Evolutionary conservation across 345 rosid species (phyloP).

Genomic region (Brassica incana): DNA sequence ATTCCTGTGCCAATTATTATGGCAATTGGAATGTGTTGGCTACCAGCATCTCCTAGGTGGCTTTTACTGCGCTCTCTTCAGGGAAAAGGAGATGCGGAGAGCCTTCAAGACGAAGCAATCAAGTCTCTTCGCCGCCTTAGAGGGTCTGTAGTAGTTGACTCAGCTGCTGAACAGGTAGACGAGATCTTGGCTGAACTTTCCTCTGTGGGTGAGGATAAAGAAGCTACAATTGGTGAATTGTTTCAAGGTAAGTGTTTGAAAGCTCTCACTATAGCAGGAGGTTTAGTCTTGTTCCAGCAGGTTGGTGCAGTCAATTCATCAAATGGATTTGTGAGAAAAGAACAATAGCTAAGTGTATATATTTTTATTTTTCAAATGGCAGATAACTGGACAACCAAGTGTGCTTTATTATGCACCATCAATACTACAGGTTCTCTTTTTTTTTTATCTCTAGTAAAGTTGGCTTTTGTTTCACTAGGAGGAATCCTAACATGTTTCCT

Average conservation of each 20-base stretch:
- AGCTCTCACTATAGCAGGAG: conserved; percentile 84
- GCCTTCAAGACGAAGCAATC: neutral
- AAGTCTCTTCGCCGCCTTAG: conserved; percentile 65
- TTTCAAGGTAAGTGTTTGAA: conserved; percentile 86
- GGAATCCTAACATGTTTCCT: conserved; percentile 15
- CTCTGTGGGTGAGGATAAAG: conserved; percentile 65
- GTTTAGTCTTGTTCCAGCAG: conserved; percentile 96
- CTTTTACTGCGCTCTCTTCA: conserved; percentile 74
- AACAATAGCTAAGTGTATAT: neutral
- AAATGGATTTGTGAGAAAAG: neutral
- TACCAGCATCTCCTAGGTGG: conserved; percentile 99
- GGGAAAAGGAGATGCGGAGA: conserved; percentile 65
- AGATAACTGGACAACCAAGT: conserved; percentile 99
- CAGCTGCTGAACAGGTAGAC: conserved; percentile 66
- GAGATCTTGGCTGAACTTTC: conserved; percentile 76
- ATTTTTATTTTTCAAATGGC: conserved; percentile 20
- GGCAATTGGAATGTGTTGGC: conserved; percentile 98
- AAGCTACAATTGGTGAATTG: conserved; percentile 58
- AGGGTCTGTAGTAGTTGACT: conserved; percentile 66
- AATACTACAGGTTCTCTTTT: conserved; percentile 68
- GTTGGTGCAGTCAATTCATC: conserved; percentile 42
- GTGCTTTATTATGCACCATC: conserved; percentile 96
- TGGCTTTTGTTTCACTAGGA: conserved; percentile 7
- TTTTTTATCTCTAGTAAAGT: conserved; percentile 1
- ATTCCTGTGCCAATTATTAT: conserved; percentile 72